phyloP scores from a whole-genome alignment of 306 rosid genomes.

The Sicyos edulis region DNA sequence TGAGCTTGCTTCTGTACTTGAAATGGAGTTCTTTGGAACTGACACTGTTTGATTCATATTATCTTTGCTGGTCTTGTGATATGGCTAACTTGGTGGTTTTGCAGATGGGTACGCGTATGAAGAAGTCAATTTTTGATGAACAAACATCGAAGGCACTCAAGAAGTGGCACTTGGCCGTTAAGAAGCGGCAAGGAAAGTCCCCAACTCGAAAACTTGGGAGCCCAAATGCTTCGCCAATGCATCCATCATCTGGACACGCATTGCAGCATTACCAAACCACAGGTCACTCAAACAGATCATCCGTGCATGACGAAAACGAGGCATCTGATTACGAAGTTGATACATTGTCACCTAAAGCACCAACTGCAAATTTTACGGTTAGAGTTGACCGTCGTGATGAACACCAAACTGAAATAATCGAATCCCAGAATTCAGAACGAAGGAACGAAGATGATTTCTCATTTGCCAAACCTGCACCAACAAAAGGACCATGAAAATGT shows the following conservation, averaged over 20 bases:
- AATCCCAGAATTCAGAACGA: constrained; percentile 26
- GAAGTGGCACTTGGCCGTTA: constrained; percentile 71
- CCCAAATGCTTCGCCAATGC: constrained; percentile 34
- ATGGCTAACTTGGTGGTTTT: constrained; percentile 6
- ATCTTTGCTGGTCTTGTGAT: neutral
- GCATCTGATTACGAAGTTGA: constrained; percentile 19
- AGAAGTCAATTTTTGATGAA: constrained; percentile 72
- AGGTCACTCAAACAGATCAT: constrained; percentile 51
- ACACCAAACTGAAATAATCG: constrained; percentile 22
- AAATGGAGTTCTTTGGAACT: neutral
- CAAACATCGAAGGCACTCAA: constrained; percentile 76
- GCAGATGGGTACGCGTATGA: constrained; percentile 92
- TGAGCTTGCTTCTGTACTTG: neutral
- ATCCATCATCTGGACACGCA: constrained; percentile 40
- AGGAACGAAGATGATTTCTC: constrained; percentile 39
- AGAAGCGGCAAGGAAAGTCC: constrained; percentile 59
- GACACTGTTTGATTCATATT: constrained; percentile 6
- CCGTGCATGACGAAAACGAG: constrained; percentile 32
- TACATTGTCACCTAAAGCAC: neutral
- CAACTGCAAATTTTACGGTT: neutral
- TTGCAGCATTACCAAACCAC: constrained; percentile 79
- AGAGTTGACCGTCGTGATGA: constrained; percentile 33
- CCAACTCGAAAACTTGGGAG: constrained; percentile 31
- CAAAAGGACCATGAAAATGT: constrained; percentile 10
- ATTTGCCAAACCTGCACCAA: constrained; percentile 32